Evolutionary conservation across 2,329 filamentous ascomycete species (phyloP), one percentile per base, ranked within the genome.

Genomic region (Apiospora sp.): DNA sequence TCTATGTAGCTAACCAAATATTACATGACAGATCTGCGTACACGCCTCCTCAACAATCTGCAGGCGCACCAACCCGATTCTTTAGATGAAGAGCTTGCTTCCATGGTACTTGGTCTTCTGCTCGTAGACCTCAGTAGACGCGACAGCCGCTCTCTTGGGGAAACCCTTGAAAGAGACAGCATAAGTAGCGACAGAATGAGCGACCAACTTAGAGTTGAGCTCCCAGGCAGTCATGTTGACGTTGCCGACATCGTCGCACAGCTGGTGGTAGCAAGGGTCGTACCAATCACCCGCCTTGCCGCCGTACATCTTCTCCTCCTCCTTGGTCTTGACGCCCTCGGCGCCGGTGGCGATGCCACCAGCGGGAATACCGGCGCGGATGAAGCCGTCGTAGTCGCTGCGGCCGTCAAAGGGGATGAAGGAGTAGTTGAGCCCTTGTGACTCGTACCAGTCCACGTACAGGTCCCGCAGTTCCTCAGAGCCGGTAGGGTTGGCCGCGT

Each of bases 341-440:
- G 93, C 93, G 51, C 93, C 93, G 2, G 93, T 94, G 71, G 93
- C 92, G 74, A 95, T 90, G 43, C 93, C 93, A 34, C 93, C 93
- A 0, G 90, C 90, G 0, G 93, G 92, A 58, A 95, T 94, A 3
- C 92, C 92, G 72, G 89, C 87, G 48, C 89, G 87, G 77, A 95
- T 92, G 84, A 96, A 95, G 1, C 90, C 92, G 69, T 91, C 92
- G 77, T 96, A 96, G 82, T 96, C 94, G 75, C 91, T 94, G 73
- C 93, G 91, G 8, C 93, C 93, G 77, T 94, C 92, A 76, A 96
- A 96, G 2, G 90, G 88, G 41, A 93, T 93, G 72, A 92, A 90
- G 0, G 90, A 92, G 79, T 91, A 92, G 81, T 91, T 91, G 72
- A 91, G 85, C 1, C 87, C 91, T 30, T 91, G 86, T 1, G 84